Conservation (phyloP, 2,329 filamentous ascomycete species). For the Cryphonectria nitschkei region DNA sequence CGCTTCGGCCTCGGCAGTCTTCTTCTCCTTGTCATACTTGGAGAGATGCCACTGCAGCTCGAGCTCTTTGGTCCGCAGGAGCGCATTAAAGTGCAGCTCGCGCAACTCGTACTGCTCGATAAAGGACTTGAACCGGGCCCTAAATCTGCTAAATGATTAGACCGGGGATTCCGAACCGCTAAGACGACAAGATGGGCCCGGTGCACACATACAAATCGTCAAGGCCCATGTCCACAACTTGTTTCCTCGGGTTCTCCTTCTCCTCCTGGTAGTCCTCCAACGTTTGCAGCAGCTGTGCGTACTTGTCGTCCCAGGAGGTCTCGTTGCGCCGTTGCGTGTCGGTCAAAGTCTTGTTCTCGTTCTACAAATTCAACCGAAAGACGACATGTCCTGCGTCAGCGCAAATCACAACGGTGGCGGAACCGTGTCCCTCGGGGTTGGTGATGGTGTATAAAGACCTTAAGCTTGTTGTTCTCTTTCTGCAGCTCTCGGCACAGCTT, state of each 20-base stretch:
- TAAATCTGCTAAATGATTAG: constrained; percentile 63
- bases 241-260: constrained; percentile 80
- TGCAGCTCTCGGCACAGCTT: constrained; percentile 94
- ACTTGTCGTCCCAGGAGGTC: constrained; percentile 81
- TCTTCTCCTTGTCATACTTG: constrained; percentile 87
- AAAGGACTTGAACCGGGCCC: constrained; percentile 88
- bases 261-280: constrained; percentile 88
- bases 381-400: constrained; percentile 1
- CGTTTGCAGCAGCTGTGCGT: constrained; percentile 78
- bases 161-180: constrained; percentile 25
- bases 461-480: constrained; percentile 97
- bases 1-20: constrained; percentile 80
- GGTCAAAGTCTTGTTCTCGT: constrained; percentile 90
- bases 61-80: constrained; percentile 91
- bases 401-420: neutral
- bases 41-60: constrained; percentile 93
- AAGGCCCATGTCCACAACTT: constrained; percentile 81
- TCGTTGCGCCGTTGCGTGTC: constrained; percentile 84
- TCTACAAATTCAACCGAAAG: constrained; percentile 49
- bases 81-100: constrained; percentile 89
- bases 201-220: constrained; percentile 75
- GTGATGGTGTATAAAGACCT: constrained; percentile 59
- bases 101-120: constrained; percentile 96
- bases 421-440: neutral
- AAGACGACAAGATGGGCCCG: neutral